Conservation (phyloP, 306 rosid genomes). For the Hippophae gyantsensis region DNA sequence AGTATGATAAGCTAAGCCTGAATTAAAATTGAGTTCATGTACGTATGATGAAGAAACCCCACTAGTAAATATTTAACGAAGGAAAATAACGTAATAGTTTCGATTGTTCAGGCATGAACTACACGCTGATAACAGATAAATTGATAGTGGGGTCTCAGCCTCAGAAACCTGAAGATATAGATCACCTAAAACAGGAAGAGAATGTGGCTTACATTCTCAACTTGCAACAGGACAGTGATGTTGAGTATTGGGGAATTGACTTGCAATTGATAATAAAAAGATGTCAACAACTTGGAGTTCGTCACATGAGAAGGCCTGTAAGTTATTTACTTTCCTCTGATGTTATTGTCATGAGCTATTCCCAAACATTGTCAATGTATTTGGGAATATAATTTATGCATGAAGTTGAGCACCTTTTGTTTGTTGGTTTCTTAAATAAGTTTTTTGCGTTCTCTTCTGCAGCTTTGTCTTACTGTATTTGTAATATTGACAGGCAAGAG, state of each 20-base stretch:
- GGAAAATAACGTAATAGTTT: not conserved
- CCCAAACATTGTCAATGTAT: not conserved
- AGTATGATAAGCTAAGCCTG: too few relatives aligned
- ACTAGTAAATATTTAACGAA: too few relatives aligned
- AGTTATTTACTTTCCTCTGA: slow-evolving; percentile 13
- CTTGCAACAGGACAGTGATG: slow-evolving; percentile 87
- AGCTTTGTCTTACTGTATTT: not conserved
- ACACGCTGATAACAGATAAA: slow-evolving; percentile 59
- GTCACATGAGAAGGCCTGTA: slow-evolving; percentile 80
- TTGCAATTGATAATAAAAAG: slow-evolving; percentile 43
- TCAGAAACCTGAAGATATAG: slow-evolving; percentile 76
- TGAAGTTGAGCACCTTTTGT: not conserved
- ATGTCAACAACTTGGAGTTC: slow-evolving; percentile 51
- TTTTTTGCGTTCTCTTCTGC: not conserved
- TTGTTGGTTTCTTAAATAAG: slow-evolving; percentile 5
- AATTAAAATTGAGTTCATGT: too few relatives aligned
- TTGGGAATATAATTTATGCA: not conserved
- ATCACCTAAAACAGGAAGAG: slow-evolving; percentile 64
- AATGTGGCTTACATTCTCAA: slow-evolving; percentile 77
- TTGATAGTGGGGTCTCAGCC: slow-evolving; percentile 94
- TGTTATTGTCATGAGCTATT: not conserved
- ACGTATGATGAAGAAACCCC: too few relatives aligned
- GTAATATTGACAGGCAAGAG: slow-evolving; percentile 51
- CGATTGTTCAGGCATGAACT: slow-evolving; percentile 77
- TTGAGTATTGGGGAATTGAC: slow-evolving; percentile 80